Evolutionary conservation across 1,284 basidiomycete genomes (phyloP).

Genomic region (Ganoderma lingzhi): DNA sequence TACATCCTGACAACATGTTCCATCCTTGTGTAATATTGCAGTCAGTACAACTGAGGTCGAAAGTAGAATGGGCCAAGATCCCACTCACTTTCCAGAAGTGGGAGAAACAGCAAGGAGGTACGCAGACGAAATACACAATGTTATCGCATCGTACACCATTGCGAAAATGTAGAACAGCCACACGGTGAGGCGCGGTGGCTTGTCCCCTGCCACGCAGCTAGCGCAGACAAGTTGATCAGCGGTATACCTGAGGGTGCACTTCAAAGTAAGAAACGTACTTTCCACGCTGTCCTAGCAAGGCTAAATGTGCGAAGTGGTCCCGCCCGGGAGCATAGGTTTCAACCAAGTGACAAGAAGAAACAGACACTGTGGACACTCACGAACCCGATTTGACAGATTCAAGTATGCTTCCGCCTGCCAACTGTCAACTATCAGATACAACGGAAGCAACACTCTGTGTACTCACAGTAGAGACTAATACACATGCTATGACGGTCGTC

Average conservation of each 20-base stretch:
- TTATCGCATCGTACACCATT: slow-evolving; percentile 49
- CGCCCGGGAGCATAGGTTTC: not conserved
- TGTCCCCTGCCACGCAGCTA: slow-evolving; percentile 48
- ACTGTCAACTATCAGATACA: not conserved
- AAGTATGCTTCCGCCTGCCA: slow-evolving; percentile 58
- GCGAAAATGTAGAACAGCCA: slow-evolving; percentile 52
- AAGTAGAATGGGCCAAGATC: not conserved
- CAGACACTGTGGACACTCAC: slow-evolving; percentile 41
- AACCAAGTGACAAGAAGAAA: not conserved
- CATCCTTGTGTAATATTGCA: slow-evolving; percentile 42
- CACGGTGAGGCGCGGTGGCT: slow-evolving; percentile 33
- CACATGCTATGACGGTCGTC: slow-evolving; percentile 46
- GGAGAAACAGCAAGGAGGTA: slow-evolving; percentile 39
- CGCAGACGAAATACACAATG: slow-evolving; percentile 45
- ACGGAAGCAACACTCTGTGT: not conserved
- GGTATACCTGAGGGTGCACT: not conserved
- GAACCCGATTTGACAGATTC: slow-evolving; percentile 51
- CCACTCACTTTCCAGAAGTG: slow-evolving; percentile 33
- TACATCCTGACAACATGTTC: slow-evolving; percentile 52
- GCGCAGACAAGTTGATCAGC: not conserved
- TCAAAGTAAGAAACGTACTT: slow-evolving; percentile 10
- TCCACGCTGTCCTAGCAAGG: slow-evolving; percentile 2
- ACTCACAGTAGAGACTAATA: slow-evolving; percentile 51
- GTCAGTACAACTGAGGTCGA: not conserved
- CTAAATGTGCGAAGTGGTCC: not conserved